Evolutionary conservation across 2,329 filamentous ascomycete species (phyloP).

Genomic region (Parafenestella ontariensis): DNA sequence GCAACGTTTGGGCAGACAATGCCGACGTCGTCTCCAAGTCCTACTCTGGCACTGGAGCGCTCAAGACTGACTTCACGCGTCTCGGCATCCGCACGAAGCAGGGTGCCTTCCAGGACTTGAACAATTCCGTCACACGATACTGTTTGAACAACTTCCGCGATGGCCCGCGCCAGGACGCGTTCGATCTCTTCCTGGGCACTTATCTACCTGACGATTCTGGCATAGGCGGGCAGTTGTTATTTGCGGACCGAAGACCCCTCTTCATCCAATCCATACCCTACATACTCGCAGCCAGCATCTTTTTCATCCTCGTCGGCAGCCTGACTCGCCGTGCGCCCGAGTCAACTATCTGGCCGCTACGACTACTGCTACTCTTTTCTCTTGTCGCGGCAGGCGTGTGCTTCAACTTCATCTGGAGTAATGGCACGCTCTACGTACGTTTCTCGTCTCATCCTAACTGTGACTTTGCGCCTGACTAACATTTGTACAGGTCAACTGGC

Average conservation of each 20-base stretch:
- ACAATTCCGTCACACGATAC: conserved; percentile 88
- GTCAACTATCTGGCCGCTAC: conserved; percentile 78
- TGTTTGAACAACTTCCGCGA: conserved; percentile 94
- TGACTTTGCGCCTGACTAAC: conserved; percentile 11
- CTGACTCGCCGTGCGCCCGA: conserved; percentile 76
- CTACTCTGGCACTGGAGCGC: conserved; percentile 93
- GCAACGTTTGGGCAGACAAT: conserved; percentile 98
- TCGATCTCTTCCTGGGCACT: conserved; percentile 88
- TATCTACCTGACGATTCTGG: conserved; percentile 78
- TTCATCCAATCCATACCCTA: conserved; percentile 95
- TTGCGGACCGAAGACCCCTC: conserved; percentile 83
- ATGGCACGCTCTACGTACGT: conserved; percentile 95
- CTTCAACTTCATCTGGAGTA: conserved; percentile 76
- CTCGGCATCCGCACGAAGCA: conserved; percentile 86
- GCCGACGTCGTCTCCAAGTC: conserved; percentile 91
- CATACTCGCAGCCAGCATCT: conserved; percentile 82
- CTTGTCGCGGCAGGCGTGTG: conserved; percentile 73
- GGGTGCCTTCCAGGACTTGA: conserved; percentile 84
- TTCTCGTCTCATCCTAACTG: conserved; percentile 3
- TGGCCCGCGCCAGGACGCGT: conserved; percentile 92
- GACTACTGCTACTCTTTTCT: conserved; percentile 84
- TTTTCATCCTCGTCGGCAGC: conserved; percentile 78
- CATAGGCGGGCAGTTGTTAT: conserved; percentile 75
- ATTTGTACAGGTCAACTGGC: conserved; percentile 87
- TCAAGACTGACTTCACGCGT: conserved; percentile 98